Evolutionary conservation across 2,329 filamentous ascomycete genomes (phyloP), one percentile per base, ranked within the genome.

Genomic region (Colletotrichum nymphaeae): DNA sequence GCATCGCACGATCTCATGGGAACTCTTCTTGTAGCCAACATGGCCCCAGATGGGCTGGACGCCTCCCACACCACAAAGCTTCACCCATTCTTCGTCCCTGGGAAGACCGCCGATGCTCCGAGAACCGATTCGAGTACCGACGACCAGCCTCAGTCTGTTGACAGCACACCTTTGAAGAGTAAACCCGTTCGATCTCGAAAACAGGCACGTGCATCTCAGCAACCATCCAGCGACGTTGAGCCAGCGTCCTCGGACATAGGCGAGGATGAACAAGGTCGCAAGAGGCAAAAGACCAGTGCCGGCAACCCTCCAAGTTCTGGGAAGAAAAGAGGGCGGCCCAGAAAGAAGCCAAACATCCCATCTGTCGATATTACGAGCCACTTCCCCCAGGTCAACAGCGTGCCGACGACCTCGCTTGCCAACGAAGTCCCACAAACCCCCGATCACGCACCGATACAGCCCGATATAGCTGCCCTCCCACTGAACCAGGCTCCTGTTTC

Each of bases 21-120:
- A 80, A 80, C 84, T 55, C 78, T 84, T 56, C 76, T 83, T 70
- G 79, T 85, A 67, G 81, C 82, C 76, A 83, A 79, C 62, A 90
- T 89, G 88, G 81, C 81, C 75, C 83, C 83, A 67, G 81, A 83
- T 78, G 81, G 78, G 69, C 75, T 80, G 65, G 78, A 77, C 73
- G 83, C 83, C 67, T 77, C 80, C 52, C 76, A 78, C 28, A 11
- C 42, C 42, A 86, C 85, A 77, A 89, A 88, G 75, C 77, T 90
- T 49, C 89, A 91, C 76, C 89, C 89, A 22, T 90, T 91, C 80
- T 90, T 91, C 77, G 77, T 81, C 1, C 79, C 80, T 35, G 69
- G 69, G 30, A 70, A 64, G 26, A 63, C 14, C n/a, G 42, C 35
- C 63, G 55, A 70, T 5, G 30, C 58, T 7, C 42, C 42, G 52